These are phyloP conservation scores for Trichoderma hamatum DNA, from an alignment of 2,329 filamentous ascomycete species.

Conservation along the genomic window DNA sequence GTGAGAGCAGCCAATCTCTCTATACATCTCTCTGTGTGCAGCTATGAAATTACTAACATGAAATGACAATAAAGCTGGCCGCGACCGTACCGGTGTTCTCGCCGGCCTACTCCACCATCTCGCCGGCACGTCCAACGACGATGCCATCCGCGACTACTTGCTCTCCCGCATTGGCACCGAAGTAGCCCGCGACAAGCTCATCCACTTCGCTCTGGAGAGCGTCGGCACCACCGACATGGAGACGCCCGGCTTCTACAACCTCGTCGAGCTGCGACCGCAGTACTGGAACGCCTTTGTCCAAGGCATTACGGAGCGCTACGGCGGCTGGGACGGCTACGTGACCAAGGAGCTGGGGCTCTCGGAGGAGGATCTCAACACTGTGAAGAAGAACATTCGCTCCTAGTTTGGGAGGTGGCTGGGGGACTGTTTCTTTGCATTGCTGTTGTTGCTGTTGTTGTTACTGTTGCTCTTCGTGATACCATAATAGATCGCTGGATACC, in stretches of 20 bases:
- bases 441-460: neutral
- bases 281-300: slow-evolving; percentile 52
- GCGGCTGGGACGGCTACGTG: slow-evolving; percentile 55
- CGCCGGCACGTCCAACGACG: slow-evolving; percentile 49
- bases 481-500: slow-evolving; percentile 24
- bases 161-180: slow-evolving; percentile 58
- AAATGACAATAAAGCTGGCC: slow-evolving; percentile 47
- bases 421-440: too few species aligned
- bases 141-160: slow-evolving; percentile 54
- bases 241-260: slow-evolving; percentile 53
- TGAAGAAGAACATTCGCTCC: slow-evolving; percentile 50
- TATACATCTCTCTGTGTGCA: too few species aligned
- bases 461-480: slow-evolving; percentile 23
- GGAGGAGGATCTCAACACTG: slow-evolving; percentile 48
- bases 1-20: slow-evolving; percentile 36
- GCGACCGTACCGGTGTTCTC: slow-evolving; percentile 58
- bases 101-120: slow-evolving; percentile 55
- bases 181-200: slow-evolving; percentile 52
- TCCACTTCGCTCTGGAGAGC: slow-evolving; percentile 46
- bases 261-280: slow-evolving; percentile 47
- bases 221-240: slow-evolving; percentile 42
- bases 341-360: slow-evolving; percentile 50
- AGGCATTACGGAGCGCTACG: slow-evolving; percentile 48
- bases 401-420: too few species aligned
- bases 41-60: neutral